Conservation (phyloP, 2,329 filamentous ascomycete species). For the Dactylellina haptotyla region DNA sequence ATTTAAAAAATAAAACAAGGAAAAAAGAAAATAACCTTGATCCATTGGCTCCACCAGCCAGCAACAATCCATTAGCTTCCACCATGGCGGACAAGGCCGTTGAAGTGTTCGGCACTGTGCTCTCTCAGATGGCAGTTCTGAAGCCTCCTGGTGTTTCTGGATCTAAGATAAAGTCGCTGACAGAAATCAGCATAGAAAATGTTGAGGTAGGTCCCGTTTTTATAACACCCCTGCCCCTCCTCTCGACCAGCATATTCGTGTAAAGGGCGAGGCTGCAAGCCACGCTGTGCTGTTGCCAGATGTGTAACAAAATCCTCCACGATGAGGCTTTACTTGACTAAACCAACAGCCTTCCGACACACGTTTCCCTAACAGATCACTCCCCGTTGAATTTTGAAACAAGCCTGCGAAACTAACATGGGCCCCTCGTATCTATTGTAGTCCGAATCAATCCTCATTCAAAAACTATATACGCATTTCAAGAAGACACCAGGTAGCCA, state of each 20-base stretch:
- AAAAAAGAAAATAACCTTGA: slow-evolving; percentile 4
- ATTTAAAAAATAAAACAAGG: slow-evolving; percentile 7
- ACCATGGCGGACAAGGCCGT: slow-evolving; percentile 53
- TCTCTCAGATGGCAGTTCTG: slow-evolving; percentile 75
- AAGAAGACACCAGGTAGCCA: slow-evolving; percentile 93
- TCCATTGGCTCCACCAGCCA: slow-evolving; percentile 29
- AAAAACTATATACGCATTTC: slow-evolving; percentile 97
- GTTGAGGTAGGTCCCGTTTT: slow-evolving; percentile 84
- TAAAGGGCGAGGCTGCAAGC: slow-evolving; percentile 4
- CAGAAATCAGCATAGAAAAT: slow-evolving; percentile 85
- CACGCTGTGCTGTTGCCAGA: not conserved
- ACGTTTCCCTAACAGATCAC: too few relatives aligned
- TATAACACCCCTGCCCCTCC: slow-evolving; percentile 51
- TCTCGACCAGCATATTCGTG: slow-evolving; percentile 59
- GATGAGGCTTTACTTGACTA: not conserved
- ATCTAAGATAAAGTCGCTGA: slow-evolving; percentile 88
- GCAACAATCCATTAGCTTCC: slow-evolving; percentile 8
- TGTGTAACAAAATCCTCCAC: not conserved
- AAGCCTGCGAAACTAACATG: slow-evolving; percentile 58
- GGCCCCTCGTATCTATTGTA: slow-evolving; percentile 62
- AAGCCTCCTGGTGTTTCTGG: slow-evolving; percentile 95
- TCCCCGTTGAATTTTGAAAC: slow-evolving; percentile 28
- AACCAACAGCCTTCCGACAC: slow-evolving; percentile 30
- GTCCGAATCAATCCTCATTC: slow-evolving; percentile 94
- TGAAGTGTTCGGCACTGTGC: slow-evolving; percentile 50